Percentiles rank a stretch among this genome's conserved stretches.
phyloP scores from a whole-genome alignment of 2,329 filamentous ascomycete genomes.

The Eutypa lata region DNA sequence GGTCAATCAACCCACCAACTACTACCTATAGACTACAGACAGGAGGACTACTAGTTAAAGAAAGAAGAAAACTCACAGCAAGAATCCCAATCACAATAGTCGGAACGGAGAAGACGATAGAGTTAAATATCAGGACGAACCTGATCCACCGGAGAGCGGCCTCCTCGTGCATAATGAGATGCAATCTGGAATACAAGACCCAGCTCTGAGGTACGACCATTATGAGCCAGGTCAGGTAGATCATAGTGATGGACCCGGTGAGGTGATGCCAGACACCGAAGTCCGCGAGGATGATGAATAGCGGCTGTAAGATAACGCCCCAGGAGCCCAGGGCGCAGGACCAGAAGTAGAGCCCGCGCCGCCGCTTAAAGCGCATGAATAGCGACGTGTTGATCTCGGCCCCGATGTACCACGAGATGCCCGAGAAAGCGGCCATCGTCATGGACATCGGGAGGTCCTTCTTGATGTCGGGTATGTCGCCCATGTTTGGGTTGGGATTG shows the following conservation, averaged over 20 bases:
- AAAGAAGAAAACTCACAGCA: constrained; percentile 16
- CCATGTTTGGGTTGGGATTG: background rate
- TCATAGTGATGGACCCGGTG: constrained; percentile 22
- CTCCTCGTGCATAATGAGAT: constrained; percentile 24
- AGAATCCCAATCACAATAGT: constrained; percentile 26
- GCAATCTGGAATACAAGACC: constrained; percentile 29
- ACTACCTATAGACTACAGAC: background rate
- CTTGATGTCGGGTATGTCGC: constrained; percentile 1
- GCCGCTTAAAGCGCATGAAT: constrained; percentile 28
- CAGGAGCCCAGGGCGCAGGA: constrained; percentile 23
- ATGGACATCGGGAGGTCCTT: constrained; percentile 4
- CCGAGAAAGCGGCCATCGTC: constrained; percentile 33
- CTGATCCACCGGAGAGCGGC: constrained; percentile 19
- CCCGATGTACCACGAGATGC: constrained; percentile 33
- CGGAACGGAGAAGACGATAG: constrained; percentile 24
- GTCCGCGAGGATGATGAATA: constrained; percentile 30
- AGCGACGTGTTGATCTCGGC: constrained; percentile 28
- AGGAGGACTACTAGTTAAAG: background rate
- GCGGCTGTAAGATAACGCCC: constrained; percentile 26
- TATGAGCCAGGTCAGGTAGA: constrained; percentile 28
- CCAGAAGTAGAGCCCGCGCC: constrained; percentile 32
- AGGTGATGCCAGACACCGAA: constrained; percentile 24
- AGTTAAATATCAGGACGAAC: constrained; percentile 21
- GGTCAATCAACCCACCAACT: background rate
- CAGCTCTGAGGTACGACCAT: constrained; percentile 31